Percentiles rank a stretch among this genome's conserved stretches.
These are phyloP conservation scores for Aspergillus sp. DNA, from an alignment of 2,329 filamentous ascomycete genomes.

Conservation along the genomic window DNA sequence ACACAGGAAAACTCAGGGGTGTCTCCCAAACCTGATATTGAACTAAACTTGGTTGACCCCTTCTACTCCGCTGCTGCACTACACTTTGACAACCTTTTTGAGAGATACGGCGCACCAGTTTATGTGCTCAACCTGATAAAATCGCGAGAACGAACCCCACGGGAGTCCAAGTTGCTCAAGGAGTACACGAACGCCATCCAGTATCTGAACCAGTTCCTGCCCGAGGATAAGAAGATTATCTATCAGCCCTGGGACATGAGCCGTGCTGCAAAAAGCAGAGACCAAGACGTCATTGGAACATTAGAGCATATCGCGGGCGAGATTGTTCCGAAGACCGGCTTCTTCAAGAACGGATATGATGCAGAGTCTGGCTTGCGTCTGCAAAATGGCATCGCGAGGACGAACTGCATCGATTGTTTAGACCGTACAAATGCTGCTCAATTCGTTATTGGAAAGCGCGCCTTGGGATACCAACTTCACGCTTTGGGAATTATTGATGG, in stretches of 20 bases:
- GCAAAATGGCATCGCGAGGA: constrained; percentile 90
- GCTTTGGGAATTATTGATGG: constrained; percentile 83
- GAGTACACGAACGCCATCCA: constrained; percentile 86
- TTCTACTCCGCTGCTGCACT: constrained; percentile 92
- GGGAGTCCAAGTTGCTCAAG: constrained; percentile 85
- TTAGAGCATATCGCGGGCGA: constrained; percentile 87
- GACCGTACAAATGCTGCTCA: constrained; percentile 97
- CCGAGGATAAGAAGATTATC: constrained; percentile 78
- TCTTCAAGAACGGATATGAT: constrained; percentile 89
- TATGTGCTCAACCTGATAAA: constrained; percentile 94
- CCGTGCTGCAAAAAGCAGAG: constrained; percentile 84
- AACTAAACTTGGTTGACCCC: constrained; percentile 91
- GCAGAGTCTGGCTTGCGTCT: constrained; percentile 65
- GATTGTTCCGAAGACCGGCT: constrained; percentile 80
- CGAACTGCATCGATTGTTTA: constrained; percentile 97
- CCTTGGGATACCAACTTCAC: constrained; percentile 87
- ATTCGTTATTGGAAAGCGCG: constrained; percentile 94
- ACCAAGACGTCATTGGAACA: constrained; percentile 91
- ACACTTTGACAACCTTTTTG: constrained; percentile 93
- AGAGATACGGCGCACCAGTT: constrained; percentile 87
- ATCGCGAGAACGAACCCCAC: constrained; percentile 78
- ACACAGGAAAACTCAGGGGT: constrained; percentile 95
- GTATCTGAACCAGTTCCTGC: constrained; percentile 93
- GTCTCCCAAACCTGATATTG: constrained; percentile 93
- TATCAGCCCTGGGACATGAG: constrained; percentile 99